Evolutionary conservation across 2,329 filamentous ascomycete species (phyloP).

Genomic region (Dryadomyces sulphureus): DNA sequence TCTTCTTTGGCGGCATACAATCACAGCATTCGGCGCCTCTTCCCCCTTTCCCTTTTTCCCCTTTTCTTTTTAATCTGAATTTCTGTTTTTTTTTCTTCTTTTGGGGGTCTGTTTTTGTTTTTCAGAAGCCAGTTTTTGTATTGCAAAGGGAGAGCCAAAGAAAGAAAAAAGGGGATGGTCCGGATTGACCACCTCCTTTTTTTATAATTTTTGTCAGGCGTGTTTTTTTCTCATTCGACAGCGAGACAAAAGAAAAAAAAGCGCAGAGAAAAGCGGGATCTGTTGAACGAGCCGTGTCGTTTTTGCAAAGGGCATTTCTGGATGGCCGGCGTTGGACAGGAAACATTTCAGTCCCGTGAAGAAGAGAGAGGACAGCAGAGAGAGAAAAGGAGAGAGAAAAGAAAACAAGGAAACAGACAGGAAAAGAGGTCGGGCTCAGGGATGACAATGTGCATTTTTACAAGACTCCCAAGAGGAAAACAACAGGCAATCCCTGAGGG

Average conservation of each 20-base stretch:
- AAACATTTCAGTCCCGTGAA: background rate
- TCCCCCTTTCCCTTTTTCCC: background rate
- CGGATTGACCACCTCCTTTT: background rate
- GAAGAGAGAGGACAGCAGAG: background rate
- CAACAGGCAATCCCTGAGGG: constrained; percentile 4
- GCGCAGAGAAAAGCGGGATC: too few relatives aligned
- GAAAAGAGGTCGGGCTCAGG: background rate
- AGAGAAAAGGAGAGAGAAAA: background rate
- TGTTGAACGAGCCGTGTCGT: too few relatives aligned
- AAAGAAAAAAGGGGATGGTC: too few relatives aligned
- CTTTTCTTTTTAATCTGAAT: background rate
- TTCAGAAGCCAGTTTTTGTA: background rate
- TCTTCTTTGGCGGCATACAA: background rate
- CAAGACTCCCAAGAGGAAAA: background rate
- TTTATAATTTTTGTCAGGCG: background rate
- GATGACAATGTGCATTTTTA: background rate
- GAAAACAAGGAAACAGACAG: background rate
- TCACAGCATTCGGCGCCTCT: background rate
- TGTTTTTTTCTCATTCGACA: background rate
- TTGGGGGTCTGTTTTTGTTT: background rate
- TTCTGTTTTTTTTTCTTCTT: background rate
- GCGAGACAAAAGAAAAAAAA: too few relatives aligned
- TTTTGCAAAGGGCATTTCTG: background rate
- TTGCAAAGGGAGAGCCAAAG: too few relatives aligned
- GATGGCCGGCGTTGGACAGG: background rate